phyloP scores from a whole-genome alignment of 2,329 filamentous ascomycete species.

The Fusarium drepaniforme region DNA sequence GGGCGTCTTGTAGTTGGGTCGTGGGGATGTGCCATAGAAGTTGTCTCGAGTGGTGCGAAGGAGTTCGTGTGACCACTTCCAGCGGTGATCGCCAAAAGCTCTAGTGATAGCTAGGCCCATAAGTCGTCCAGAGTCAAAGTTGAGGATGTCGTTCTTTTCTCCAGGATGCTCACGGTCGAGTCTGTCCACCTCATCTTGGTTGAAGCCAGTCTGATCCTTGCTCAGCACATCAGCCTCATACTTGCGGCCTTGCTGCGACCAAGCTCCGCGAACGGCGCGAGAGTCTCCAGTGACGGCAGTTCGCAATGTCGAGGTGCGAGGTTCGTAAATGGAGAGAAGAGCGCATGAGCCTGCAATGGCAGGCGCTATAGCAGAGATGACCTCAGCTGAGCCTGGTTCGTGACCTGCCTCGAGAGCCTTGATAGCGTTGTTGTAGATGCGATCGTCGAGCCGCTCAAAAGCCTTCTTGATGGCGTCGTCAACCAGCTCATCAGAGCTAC shows the following conservation, averaged over 20 bases:
- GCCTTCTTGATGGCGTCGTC: conserved; percentile 67
- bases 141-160: conserved; percentile 66
- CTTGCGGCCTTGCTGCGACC: conserved; percentile 53
- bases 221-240: conserved; percentile 70
- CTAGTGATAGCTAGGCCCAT: conserved; percentile 72
- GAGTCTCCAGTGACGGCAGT: conserved; percentile 78
- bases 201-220: conserved; percentile 75
- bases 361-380: conserved; percentile 50
- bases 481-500: conserved; percentile 59
- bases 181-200: conserved; percentile 67
- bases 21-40: conserved; percentile 60
- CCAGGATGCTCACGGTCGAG: conserved; percentile 71
- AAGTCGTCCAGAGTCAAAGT: conserved; percentile 65
- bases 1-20: conserved; percentile 63
- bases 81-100: conserved; percentile 76
- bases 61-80: conserved; percentile 72
- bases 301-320: conserved; percentile 62
- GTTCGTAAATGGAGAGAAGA: conserved; percentile 72
- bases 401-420: conserved; percentile 45
- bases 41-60: conserved; percentile 51
- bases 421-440: conserved; percentile 59
- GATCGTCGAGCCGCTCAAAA: conserved; percentile 69
- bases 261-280: conserved; percentile 70
- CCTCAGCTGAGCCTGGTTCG: conserved; percentile 45
- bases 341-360: conserved; percentile 70